Percentiles rank a stretch among this genome's conserved stretches.
Evolutionary conservation across 2,329 filamentous ascomycete species (phyloP).

Genomic region (Colletotrichum chrysophilum): DNA sequence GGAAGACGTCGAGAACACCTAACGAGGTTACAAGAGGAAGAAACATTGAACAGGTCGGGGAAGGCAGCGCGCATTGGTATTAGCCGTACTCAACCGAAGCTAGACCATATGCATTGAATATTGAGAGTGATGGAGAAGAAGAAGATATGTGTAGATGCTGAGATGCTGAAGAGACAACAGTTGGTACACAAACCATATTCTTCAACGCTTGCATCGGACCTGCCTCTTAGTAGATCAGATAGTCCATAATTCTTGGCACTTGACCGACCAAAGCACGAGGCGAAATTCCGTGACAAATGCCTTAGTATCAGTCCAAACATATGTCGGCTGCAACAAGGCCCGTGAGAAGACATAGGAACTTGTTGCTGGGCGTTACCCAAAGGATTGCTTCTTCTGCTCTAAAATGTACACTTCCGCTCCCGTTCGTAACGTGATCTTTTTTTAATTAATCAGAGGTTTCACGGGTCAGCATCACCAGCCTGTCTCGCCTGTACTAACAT

Average conservation of each 20-base stretch:
- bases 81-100: not conserved
- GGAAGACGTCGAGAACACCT: not conserved
- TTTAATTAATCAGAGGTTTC: conserved; percentile 11
- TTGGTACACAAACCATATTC: accelerated
- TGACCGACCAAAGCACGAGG: not conserved
- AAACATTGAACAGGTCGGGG: accelerated
- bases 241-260: not conserved
- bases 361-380: conserved; percentile 7
- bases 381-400: conserved; percentile 20
- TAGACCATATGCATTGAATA: accelerated
- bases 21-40: not conserved
- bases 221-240: not conserved
- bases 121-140: not conserved
- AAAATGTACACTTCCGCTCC: conserved; percentile 19
- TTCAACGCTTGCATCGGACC: not conserved
- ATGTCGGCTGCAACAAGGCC: not conserved
- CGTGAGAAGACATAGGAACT: conserved; percentile 1
- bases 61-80: accelerated
- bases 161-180: not conserved
- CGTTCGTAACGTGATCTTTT: not conserved
- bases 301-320: not conserved
- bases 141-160: not conserved
- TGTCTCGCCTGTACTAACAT: conserved; percentile 51
- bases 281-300: not conserved
- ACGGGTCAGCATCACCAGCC: conserved; percentile 60